These are phyloP conservation scores for Cynara cardunculus DNA, from an alignment of 129 eudicot species.

Conservation along the genomic window DNA sequence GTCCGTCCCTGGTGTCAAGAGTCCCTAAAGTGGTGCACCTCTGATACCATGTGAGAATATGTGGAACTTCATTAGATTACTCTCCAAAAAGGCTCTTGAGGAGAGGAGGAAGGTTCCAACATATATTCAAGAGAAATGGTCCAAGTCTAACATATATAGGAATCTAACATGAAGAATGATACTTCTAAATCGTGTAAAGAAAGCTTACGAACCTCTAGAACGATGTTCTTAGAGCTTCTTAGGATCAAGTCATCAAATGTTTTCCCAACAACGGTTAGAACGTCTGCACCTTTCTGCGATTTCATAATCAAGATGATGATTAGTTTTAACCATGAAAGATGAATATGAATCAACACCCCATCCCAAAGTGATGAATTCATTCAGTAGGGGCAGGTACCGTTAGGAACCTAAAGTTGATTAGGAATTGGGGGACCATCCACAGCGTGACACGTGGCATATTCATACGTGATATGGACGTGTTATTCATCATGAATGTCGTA, in stretches of 20 bases:
- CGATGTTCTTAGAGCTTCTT: constrained; percentile 56
- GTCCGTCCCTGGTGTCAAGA: no score
- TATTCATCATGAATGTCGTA: neutral
- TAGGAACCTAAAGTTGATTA: neutral
- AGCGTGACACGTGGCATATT: neutral
- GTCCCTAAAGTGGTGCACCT: no score
- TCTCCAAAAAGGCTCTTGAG: neutral
- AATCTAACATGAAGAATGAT: constrained; percentile 1
- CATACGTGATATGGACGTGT: neutral
- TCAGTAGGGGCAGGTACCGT: neutral
- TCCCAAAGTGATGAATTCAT: neutral
- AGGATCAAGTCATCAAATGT: constrained; percentile 76
- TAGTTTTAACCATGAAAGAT: neutral
- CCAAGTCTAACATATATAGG: neutral
- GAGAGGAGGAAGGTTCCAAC: no score
- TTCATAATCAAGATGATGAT: constrained; percentile 1
- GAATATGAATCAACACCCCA: neutral
- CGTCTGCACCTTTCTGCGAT: constrained; percentile 58
- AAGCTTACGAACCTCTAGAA: constrained; percentile 63
- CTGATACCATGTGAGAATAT: neutral
- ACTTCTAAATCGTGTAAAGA: neutral
- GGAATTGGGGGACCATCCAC: neutral
- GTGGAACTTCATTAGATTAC: neutral
- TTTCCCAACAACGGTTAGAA: constrained; percentile 76
- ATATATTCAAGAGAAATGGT: neutral